Evolutionary conservation across 1,284 basidiomycete species (phyloP).

Genomic region (Mycena sp.): DNA sequence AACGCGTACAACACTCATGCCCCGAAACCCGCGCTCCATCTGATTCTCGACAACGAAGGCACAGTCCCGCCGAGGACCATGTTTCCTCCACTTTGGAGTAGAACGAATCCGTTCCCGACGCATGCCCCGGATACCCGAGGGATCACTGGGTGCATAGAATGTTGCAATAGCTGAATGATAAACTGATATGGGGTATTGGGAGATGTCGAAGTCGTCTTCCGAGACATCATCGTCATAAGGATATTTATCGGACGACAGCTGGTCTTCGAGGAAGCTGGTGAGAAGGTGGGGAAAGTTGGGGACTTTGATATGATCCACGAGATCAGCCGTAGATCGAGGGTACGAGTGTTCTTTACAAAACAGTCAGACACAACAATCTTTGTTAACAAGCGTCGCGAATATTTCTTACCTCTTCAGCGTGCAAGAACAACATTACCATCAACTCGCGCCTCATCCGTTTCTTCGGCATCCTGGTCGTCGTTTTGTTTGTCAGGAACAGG

Average conservation of each 20-base stretch:
- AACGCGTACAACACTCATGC: too few relatives aligned
- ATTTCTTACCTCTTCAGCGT: not conserved
- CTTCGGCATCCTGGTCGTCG: not conserved
- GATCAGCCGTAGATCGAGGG: not conserved
- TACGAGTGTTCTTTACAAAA: not conserved
- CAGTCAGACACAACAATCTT: too few relatives aligned
- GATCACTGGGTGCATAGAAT: conserved; percentile 28
- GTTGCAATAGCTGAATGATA: conserved; percentile 17
- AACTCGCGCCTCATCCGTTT: not conserved
- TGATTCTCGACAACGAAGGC: too few relatives aligned
- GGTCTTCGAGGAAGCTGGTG: conserved; percentile 35
- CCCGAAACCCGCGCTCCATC: too few relatives aligned
- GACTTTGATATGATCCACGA: not conserved
- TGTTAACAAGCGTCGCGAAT: too few relatives aligned
- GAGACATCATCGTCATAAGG: not conserved
- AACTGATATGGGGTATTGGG: not conserved
- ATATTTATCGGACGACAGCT: conserved; percentile 26
- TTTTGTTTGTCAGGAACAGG: too few relatives aligned
- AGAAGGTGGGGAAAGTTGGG: conserved; percentile 19
- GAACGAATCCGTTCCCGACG: conserved; percentile 25
- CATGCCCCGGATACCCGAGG: conserved; percentile 24
- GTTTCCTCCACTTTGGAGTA: too few relatives aligned
- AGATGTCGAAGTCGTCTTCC: not conserved
- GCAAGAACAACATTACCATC: not conserved
- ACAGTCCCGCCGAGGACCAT: too few relatives aligned